Conservation (phyloP, 2,329 filamentous ascomycete species). For the Lojkania enalia region DNA sequence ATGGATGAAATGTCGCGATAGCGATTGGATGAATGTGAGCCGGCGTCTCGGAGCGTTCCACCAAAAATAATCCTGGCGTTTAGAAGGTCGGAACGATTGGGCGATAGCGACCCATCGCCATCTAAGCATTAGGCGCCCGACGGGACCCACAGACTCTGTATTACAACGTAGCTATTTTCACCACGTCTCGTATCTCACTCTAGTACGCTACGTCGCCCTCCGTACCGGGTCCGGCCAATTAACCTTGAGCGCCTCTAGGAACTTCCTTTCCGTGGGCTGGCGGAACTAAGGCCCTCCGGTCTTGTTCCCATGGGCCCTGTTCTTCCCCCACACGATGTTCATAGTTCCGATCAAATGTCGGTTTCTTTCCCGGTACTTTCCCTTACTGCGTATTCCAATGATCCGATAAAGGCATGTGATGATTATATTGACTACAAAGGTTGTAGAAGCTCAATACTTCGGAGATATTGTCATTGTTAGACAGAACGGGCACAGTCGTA, state of each 20-base stretch:
- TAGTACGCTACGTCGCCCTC: neutral
- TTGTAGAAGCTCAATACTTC: no score
- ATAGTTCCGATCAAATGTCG: conserved; percentile 1
- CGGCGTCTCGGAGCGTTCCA: conserved; percentile 15
- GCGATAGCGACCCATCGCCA: neutral
- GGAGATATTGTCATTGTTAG: no score
- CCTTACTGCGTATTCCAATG: no score
- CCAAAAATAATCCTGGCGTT: conserved; percentile 20
- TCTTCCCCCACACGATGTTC: conserved; percentile 2
- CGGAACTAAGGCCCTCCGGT: neutral
- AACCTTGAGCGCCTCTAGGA: neutral
- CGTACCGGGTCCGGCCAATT: neutral
- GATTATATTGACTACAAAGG: no score
- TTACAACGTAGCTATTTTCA: conserved; percentile 13
- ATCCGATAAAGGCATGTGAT: no score
- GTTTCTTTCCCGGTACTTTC: no score
- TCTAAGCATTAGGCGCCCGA: conserved; percentile 5
- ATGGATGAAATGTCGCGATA: conserved; percentile 2
- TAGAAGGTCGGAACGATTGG: conserved; percentile 14
- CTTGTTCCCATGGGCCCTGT: conserved; percentile 1
- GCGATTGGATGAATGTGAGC: conserved; percentile 27
- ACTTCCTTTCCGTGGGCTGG: neutral
- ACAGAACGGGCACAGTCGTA: no score
- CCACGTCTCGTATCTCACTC: neutral
- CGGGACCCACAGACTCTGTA: conserved; percentile 6